Base-by-base conservation (phyloP, 257 asterid species). In the Plectranthus barbatus region DNA sequence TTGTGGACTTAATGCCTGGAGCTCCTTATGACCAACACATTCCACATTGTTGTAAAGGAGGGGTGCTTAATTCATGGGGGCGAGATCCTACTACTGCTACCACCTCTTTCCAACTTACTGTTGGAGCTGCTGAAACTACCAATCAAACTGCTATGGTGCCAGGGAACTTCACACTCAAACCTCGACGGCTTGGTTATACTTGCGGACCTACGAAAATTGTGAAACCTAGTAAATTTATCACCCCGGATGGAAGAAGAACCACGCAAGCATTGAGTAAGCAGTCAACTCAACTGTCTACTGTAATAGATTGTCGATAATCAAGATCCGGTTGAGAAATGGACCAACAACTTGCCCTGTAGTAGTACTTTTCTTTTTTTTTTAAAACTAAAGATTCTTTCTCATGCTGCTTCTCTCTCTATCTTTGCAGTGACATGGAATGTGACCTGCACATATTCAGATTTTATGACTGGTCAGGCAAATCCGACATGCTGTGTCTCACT, bases 211-310 rank as follows among this genome's bases (percentile, higher is more conserved):
- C 91, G 33, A 86, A 83, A 74, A 52, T 82, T n/a, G 97, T 53
- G 29, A 84, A 75, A 47, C 82, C 95, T 40, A 86, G 94, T 37
- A 81, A 72, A 79, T 84, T 82, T 67, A 44, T 79, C 23, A 45
- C 86, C 5, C 60, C 29, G 33, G 97, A 84, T 64, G 87, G 94
- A 54, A 74, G 97, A 69, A 79, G 97, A 65, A 72, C 65, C 17
- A 84, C 95, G 0, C 97, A 86, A 68, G 97, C 95, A 37, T 81
- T 89, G 94, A 86, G 95, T 86, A 76, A 84, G 96, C 79, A n/a
- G n/a, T n/a, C n/a, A n/a, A n/a, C n/a, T n/a, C n/a, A n/a, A n/a
- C n/a, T n/a, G n/a, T n/a, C n/a, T n/a, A n/a, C n/a, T n/a, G n/a
- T n/a, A n/a, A n/a, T n/a, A n/a, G n/a, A n/a, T n/a, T n/a, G n/a